Percentiles rank a stretch among this genome's conserved stretches.
Evolutionary conservation across 2,329 filamentous ascomycete species (phyloP).

Genomic region (Epichloe baconii): DNA sequence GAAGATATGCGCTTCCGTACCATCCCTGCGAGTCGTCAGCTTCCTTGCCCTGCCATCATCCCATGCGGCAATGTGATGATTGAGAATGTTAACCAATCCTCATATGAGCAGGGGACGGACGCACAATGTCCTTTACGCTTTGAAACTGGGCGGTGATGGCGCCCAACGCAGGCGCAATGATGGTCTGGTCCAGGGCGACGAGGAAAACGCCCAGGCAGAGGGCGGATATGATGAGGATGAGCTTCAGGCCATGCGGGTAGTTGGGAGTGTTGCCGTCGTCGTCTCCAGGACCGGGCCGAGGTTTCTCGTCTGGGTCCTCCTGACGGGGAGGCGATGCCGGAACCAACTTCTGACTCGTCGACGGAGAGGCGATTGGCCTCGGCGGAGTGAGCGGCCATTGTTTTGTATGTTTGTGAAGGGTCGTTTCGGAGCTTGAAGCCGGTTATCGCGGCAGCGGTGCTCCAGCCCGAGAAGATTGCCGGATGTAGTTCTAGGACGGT

Average conservation of each 20-base stretch:
- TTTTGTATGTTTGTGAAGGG: background rate
- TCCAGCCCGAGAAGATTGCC: too few relatives aligned
- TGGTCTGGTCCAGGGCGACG: slow-evolving; percentile 38
- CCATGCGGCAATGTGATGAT: background rate
- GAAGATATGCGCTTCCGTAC: slow-evolving; percentile 36
- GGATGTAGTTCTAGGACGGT: too few relatives aligned
- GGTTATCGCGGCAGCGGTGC: too few relatives aligned
- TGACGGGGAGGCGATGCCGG: slow-evolving; percentile 9
- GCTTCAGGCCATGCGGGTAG: slow-evolving; percentile 28
- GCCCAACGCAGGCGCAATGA: slow-evolving; percentile 38
- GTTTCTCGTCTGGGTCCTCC: background rate
- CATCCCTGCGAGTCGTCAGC: slow-evolving; percentile 21
- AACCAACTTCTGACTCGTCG: slow-evolving; percentile 19
- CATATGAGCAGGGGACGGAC: slow-evolving; percentile 9
- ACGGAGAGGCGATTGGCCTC: slow-evolving; percentile 12
- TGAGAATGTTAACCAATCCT: too few relatives aligned
- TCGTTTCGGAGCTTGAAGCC: too few relatives aligned
- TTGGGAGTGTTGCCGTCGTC: slow-evolving; percentile 10
- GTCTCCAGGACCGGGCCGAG: background rate
- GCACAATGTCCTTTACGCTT: slow-evolving; percentile 32
- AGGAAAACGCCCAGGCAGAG: slow-evolving; percentile 35
- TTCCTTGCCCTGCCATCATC: background rate
- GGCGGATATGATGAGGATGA: slow-evolving; percentile 28
- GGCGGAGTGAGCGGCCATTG: background rate
- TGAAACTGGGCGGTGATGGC: slow-evolving; percentile 34